phyloP scores from a whole-genome alignment of 2,329 filamentous ascomycete species.

The Fusarium dlaminii region DNA sequence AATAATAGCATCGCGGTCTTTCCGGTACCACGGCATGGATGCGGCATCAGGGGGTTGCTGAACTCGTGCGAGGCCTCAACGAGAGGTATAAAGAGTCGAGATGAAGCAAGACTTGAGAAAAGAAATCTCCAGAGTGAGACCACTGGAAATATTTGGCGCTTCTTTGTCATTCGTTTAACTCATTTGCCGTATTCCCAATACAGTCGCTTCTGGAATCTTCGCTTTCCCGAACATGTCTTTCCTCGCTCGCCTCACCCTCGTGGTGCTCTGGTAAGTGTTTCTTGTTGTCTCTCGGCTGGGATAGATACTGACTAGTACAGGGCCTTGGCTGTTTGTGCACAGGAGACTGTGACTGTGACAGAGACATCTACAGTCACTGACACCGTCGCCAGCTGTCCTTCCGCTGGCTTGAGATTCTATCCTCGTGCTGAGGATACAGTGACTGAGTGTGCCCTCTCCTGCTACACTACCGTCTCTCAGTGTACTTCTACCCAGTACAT shows the following conservation, averaged over 20 bases:
- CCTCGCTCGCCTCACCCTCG: slow-evolving; percentile 39
- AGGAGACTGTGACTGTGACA: slow-evolving; percentile 34
- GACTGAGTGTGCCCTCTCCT: slow-evolving; percentile 44
- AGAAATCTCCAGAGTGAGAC: slow-evolving; percentile 28
- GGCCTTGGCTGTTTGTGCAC: slow-evolving; percentile 36
- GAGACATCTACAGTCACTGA: background rate
- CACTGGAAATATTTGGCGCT: slow-evolving; percentile 12
- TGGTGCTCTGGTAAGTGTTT: slow-evolving; percentile 43
- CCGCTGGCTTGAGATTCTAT: background rate
- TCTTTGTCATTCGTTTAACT: slow-evolving; percentile 35
- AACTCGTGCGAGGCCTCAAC: slow-evolving; percentile 33
- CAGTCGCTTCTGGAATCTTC: slow-evolving; percentile 18
- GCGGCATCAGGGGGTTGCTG: slow-evolving; percentile 13
- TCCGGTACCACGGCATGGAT: slow-evolving; percentile 36
- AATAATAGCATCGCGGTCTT: slow-evolving; percentile 8
- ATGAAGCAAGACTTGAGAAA: slow-evolving; percentile 8
- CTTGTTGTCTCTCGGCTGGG: background rate
- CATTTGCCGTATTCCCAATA: background rate
- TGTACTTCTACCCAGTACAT: slow-evolving; percentile 32
- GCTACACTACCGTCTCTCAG: slow-evolving; percentile 36
- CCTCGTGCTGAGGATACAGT: background rate
- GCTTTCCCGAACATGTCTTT: slow-evolving; percentile 35
- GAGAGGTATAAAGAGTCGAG: slow-evolving; percentile 41
- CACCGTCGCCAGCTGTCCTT: background rate
- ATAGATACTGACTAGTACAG: slow-evolving; percentile 22